Evolutionary conservation across 148 eudicot species (phyloP), one percentile per base, ranked within the genome.

Genomic region (Gaultheria prostrata): DNA sequence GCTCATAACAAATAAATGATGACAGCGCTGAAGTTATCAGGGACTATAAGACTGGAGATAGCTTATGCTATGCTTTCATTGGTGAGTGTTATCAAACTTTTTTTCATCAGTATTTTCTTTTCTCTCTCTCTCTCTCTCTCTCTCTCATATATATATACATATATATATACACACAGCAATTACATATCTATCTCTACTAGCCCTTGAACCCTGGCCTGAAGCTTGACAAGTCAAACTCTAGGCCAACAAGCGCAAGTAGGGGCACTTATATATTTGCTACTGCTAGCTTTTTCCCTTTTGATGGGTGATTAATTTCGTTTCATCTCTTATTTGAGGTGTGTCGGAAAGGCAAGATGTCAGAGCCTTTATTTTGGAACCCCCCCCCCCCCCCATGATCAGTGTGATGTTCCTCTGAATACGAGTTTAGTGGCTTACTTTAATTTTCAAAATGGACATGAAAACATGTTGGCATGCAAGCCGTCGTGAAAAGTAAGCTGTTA

Each of bases 51-150:
- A 97, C 99, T 50, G 98, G 97, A 46, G 98, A 97, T 86, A 97
- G 99, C 88, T 88, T 93, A 65, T 97, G 99, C 87, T 97, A 94
- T 86, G 99, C 99, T 84, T 97, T 97, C 86, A 92, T 97, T 78
- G 99, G 97, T 96, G 76, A 88, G 93, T 81, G 45, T 70, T 57
- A 21, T 73, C 46, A 43, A n/a, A 26, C 63, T 54, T 85, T 63
- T 7, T 49, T 8, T 51, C 50, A 10, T 79, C 5, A 83, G 3
- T 73, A 24, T 57, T 61, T 51, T 63, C 48, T 14, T 4, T 5
- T 39, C 32, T 13, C 49, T 46, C 26, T 39, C 69, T 59, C n/a
- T 76, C 33, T 8, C 80, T 45, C 45, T 50, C 79, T 48, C 78
- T 75, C 51, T 45, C 20, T 18, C 20, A n/a, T n/a, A n/a, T n/a